phyloP scores from a whole-genome alignment of 148 eudicot species.

The Diospyros lotus region DNA sequence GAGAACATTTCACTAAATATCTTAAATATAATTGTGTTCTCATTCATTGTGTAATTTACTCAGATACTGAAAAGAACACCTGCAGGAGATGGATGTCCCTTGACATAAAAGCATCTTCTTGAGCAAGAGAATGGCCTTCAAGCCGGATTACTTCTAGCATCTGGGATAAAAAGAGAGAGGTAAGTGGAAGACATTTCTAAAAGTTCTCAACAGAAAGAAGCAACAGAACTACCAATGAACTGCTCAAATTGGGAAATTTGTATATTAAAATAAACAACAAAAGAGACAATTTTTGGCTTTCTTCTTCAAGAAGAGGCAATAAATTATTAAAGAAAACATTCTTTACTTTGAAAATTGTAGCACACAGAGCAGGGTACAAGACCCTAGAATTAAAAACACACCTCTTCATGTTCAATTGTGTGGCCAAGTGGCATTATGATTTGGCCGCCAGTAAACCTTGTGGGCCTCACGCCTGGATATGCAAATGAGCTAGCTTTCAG shows the following conservation, averaged over 20 bases:
- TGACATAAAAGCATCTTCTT: conserved; percentile 74
- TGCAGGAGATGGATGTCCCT: conserved; percentile 87
- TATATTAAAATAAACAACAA: not conserved
- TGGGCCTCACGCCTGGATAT: conserved; percentile 68
- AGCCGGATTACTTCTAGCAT: conserved; percentile 87
- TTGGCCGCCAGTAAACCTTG: conserved; percentile 83
- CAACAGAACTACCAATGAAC: not conserved
- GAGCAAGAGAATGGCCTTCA: conserved; percentile 80
- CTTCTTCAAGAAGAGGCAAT: not conserved
- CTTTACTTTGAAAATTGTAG: conserved; percentile 4
- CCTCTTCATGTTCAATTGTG: conserved; percentile 95
- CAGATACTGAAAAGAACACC: conserved; percentile 31
- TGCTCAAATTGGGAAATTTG: not conserved
- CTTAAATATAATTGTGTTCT: no score
- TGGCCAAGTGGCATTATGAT: conserved; percentile 92
- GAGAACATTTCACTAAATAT: not conserved
- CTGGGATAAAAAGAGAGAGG: conserved; percentile 27
- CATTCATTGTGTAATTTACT: not conserved
- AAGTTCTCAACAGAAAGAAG: not conserved
- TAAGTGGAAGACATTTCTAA: not conserved
- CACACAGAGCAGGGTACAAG: not conserved
- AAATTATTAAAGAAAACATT: not conserved
- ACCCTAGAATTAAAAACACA: conserved; percentile 14
- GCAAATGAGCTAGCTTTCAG: conserved; percentile 60
- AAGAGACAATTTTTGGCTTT: not conserved